A percentile compares a stretch with the other conserved stretches of the same genome.
Conservation (phyloP, 495 filamentous ascomycete genomes). For the Hypoxylon trugodes region DNA sequence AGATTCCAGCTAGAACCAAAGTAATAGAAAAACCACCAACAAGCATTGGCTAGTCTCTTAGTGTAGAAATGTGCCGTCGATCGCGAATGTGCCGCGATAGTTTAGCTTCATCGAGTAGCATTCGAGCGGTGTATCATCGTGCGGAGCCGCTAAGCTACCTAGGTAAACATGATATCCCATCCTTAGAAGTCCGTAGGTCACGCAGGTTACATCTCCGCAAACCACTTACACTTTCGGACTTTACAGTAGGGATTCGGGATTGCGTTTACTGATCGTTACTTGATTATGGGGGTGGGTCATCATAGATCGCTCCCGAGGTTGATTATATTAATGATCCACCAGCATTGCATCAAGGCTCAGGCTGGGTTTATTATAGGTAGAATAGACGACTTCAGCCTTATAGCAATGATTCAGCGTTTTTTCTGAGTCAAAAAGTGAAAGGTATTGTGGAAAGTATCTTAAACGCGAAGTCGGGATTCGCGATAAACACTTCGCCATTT, state of each 20-base stretch:
- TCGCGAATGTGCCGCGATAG: too few species aligned
- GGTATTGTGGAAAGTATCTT: neutral
- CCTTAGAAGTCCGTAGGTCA: too few species aligned
- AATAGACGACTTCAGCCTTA: neutral
- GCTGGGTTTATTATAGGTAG: neutral
- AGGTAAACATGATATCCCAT: too few species aligned
- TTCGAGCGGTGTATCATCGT: too few species aligned
- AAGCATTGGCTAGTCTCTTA: too few species aligned
- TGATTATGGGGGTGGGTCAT: neutral
- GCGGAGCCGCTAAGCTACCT: neutral
- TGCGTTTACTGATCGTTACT: too few species aligned
- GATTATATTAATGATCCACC: neutral
- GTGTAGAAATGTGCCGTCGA: too few species aligned
- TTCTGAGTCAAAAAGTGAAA: neutral
- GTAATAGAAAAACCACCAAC: too few species aligned
- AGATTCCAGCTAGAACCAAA: too few species aligned
- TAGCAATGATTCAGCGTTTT: neutral
- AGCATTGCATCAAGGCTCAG: neutral
- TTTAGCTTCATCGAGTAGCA: too few species aligned
- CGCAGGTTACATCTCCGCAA: neutral
- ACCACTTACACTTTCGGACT: neutral
- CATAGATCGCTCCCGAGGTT: neutral
- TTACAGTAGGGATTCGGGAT: constrained; percentile 5
- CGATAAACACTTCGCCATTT: neutral
- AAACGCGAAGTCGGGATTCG: constrained; percentile 3